Evolutionary conservation across 371 early-diverging fungal species (phyloP), one percentile per base, ranked within the genome.

Genomic region (Mycotypha africana): DNA sequence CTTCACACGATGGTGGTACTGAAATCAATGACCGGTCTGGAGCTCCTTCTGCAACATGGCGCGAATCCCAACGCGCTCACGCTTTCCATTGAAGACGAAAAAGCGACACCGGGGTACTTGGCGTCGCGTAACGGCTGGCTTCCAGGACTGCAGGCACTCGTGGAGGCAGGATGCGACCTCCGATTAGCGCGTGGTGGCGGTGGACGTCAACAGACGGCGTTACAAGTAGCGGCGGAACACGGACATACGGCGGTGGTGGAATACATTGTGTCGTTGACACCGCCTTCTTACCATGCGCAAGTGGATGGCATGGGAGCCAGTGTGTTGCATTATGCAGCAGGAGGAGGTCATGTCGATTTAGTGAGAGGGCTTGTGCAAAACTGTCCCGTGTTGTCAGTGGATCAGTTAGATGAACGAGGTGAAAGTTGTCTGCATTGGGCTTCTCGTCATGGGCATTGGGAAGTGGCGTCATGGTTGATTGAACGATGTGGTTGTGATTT

Each of bases 111-210:
- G 5, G 56, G 55, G 26, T 74, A 70, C 53, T 39, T 74, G 24
- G 74, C 74, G 10, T 67, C 74, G 23, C 58, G 58, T n/a, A 51
- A 63, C 34, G 67, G 70, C 45, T 74, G 70, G 70, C 54, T 67
- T 36, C 54, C 60, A 14, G 74, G 74, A 21, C 45, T 74, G 11
- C 63, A 67, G 23, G 52, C 50, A 24, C 47, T 74, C 4, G 61
- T 67, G 1, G 59, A 70, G 28, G 65, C 65, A 2, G 65, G 74
- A 22, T 65, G 61, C 11, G 67, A 70, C 51, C 43, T 74, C 2
- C 39, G 54, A 15, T 21, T 32, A 2, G 47, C 61, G 10, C 51
- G 63, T 28, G 70, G 74, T 10, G 53, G 42, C 25, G 67, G 70
- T 12, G 15, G 30, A 11, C 58, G 58, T 34, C 49, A 51, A 21